phyloP scores from a whole-genome alignment of 2,329 filamentous ascomycete species.

The Rhynchosporium agropyri region DNA sequence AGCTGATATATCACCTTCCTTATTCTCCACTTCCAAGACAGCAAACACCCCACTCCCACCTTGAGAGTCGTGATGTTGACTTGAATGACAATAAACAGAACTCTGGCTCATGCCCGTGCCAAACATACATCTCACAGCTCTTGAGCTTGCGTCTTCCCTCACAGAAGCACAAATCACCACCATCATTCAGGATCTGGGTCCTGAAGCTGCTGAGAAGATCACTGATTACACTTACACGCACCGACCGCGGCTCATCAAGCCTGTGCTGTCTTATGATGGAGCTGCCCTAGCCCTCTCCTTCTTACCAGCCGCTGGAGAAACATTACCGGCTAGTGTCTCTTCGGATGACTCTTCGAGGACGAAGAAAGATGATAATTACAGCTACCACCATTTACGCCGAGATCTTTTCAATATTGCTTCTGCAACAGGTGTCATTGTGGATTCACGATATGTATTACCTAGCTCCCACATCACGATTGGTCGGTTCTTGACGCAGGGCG shows the following conservation, averaged over 20 bases:
- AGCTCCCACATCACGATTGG: constrained; percentile 88
- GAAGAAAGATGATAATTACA: constrained; percentile 66
- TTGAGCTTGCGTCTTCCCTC: constrained; percentile 83
- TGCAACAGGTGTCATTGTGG: constrained; percentile 67
- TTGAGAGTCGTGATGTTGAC: not conserved
- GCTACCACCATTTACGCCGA: constrained; percentile 86
- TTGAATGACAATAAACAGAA: constrained; percentile 49
- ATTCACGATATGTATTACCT: constrained; percentile 82
- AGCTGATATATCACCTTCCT: not conserved
- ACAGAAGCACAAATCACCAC: constrained; percentile 68
- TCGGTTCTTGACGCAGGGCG: constrained; percentile 71
- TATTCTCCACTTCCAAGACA: not conserved
- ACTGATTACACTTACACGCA: constrained; percentile 67
- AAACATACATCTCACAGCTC: constrained; percentile 79
- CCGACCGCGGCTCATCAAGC: constrained; percentile 77
- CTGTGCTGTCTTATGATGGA: constrained; percentile 80
- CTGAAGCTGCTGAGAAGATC: constrained; percentile 57
- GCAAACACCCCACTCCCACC: constrained; percentile 1
- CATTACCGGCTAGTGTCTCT: constrained; percentile 33
- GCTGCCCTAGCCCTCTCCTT: constrained; percentile 87
- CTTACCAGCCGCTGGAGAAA: constrained; percentile 73
- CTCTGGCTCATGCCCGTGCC: constrained; percentile 85
- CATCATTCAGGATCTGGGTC: constrained; percentile 60
- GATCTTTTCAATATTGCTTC: constrained; percentile 70
- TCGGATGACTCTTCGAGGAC: constrained; percentile 32